Percentiles rank a stretch among this genome's conserved stretches.
Conservation (phyloP, 2,329 filamentous ascomycete species). For the Fusarium paranaense region DNA sequence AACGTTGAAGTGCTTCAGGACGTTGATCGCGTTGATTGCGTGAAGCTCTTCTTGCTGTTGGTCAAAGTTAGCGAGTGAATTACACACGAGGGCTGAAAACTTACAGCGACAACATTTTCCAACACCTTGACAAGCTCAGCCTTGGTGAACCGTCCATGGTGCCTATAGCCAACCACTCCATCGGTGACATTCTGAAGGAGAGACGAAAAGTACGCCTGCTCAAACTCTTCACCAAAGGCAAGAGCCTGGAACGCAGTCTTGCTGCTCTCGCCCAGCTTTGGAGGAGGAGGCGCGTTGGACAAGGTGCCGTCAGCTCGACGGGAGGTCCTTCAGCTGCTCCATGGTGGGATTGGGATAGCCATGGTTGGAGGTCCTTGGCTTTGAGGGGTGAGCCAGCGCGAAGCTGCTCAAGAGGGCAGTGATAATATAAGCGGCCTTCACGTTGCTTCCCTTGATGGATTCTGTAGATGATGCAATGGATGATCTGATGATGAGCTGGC, state of each 20-base stretch:
- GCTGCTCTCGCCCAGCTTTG: constrained; percentile 6
- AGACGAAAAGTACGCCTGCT: constrained; percentile 9
- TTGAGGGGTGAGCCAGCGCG: neutral
- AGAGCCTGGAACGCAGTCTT: constrained; percentile 9
- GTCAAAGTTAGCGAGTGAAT: neutral
- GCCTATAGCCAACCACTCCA: neutral
- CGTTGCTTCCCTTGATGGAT: neutral
- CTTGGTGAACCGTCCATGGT: neutral
- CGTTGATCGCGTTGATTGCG: constrained; percentile 9
- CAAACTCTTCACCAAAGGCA: constrained; percentile 10
- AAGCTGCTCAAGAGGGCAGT: neutral
- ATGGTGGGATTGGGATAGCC: neutral
- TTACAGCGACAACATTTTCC: constrained; percentile 7
- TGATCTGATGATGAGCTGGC: neutral
- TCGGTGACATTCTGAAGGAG: constrained; percentile 7
- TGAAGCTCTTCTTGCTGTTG: constrained; percentile 6
- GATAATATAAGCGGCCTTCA: neutral
- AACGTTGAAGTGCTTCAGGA: constrained; percentile 11
- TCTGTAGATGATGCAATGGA: neutral
- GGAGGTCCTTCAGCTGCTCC: neutral
- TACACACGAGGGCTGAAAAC: neutral
- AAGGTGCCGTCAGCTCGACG: constrained; percentile 1
- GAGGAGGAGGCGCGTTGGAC: constrained; percentile 1
- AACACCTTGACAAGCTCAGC: neutral
- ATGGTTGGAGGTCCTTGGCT: neutral